Evolutionary conservation across 345 rosid genomes (phyloP).

Genomic region (Odontarrhena argentea): DNA sequence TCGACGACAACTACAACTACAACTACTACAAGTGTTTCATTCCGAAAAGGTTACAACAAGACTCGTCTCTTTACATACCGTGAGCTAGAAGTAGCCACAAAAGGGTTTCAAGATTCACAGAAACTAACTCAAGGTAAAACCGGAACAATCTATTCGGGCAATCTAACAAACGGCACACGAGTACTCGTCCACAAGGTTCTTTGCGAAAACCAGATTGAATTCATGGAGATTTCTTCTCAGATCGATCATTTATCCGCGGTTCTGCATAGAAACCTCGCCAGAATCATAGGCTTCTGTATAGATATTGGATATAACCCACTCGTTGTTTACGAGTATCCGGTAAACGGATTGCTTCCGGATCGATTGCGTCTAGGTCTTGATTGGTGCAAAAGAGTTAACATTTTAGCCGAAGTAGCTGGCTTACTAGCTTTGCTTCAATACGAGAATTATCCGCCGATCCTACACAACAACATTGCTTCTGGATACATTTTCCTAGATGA

Average conservation of each 20-base stretch:
- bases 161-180: constrained; percentile 63
- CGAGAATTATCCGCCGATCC: constrained; percentile 68
- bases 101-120: constrained; percentile 58
- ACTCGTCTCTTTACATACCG: constrained; percentile 63
- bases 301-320: constrained; percentile 56
- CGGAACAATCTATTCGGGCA: constrained; percentile 59
- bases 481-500: constrained; percentile 62
- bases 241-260: constrained; percentile 62
- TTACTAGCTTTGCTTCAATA: constrained; percentile 62
- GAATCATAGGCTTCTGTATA: constrained; percentile 68
- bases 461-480: constrained; percentile 58
- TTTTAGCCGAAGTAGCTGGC: constrained; percentile 69
- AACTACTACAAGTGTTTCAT: constrained; percentile 50
- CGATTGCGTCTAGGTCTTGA: constrained; percentile 58
- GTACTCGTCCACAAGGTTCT: constrained; percentile 68
- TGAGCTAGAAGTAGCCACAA: constrained; percentile 76
- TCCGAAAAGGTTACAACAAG: constrained; percentile 69
- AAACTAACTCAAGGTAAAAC: constrained; percentile 51
- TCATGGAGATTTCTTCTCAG: constrained; percentile 56
- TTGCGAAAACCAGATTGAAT: constrained; percentile 57
- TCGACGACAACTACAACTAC: constrained; percentile 39
- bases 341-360: constrained; percentile 63
- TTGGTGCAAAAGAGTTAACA: constrained; percentile 66
- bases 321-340: constrained; percentile 71
- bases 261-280: constrained; percentile 66